A percentile compares a stretch with the other conserved stretches of the same genome.
These are phyloP conservation scores for Aspergillus mulundensis DNA, from an alignment of 495 filamentous ascomycete genomes.

Conservation along the genomic window DNA sequence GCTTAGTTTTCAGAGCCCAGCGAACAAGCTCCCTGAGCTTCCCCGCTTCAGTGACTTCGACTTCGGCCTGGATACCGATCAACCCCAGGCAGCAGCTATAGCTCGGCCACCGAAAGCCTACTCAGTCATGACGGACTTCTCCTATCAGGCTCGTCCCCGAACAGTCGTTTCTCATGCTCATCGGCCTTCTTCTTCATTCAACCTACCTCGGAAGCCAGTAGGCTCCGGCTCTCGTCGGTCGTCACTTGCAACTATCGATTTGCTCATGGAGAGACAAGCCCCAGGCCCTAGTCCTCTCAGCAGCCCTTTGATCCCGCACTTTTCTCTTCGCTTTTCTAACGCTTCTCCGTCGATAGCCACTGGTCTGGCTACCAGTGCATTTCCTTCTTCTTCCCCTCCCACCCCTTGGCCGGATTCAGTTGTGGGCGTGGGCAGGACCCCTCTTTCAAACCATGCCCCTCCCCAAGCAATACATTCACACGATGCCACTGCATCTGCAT, in stretches of 20 bases:
- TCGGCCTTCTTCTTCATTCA: conserved; percentile 27
- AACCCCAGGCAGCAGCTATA: conserved; percentile 14
- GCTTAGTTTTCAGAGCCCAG: conserved; percentile 66
- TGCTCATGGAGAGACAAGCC: conserved; percentile 22
- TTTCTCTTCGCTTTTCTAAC: conserved; percentile 25
- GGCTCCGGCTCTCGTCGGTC: conserved; percentile 32
- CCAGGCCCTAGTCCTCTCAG: conserved; percentile 3
- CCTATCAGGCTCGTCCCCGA: conserved; percentile 20
- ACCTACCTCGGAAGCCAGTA: conserved; percentile 40
- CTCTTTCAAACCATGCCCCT: conserved; percentile 3
- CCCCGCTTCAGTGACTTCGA: conserved; percentile 36
- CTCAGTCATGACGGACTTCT: conserved; percentile 16
- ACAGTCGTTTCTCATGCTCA: conserved; percentile 7
- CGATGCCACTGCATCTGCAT: conserved; percentile 1
- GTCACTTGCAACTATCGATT: conserved; percentile 29
- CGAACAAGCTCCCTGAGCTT: conserved; percentile 60
- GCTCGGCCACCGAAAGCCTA: conserved; percentile 29
- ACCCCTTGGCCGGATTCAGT: conserved; percentile 13
- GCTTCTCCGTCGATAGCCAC: conserved; percentile 13
- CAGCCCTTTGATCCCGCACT: conserved; percentile 40
- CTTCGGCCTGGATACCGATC: conserved; percentile 25
- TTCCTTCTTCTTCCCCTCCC: conserved; percentile 13
- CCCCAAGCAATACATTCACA: neutral
- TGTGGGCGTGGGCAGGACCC: conserved; percentile 6
- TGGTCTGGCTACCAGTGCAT: conserved; percentile 8